These are phyloP conservation scores for Aspergillus tamarii DNA, from an alignment of 2,329 filamentous ascomycete genomes.

Conservation along the genomic window DNA sequence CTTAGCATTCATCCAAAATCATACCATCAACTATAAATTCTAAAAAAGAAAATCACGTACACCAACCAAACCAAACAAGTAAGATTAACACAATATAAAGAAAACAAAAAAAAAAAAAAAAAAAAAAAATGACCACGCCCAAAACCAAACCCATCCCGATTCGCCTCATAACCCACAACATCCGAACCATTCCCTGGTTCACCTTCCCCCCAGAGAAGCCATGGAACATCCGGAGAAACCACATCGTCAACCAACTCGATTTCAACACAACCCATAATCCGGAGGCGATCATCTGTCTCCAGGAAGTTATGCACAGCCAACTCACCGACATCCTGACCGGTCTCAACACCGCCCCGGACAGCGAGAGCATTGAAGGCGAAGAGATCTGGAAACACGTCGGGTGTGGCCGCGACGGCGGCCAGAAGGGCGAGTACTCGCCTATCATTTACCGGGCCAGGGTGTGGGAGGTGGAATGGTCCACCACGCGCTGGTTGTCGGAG, in stretches of 20 bases:
- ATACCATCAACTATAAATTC: too few species aligned
- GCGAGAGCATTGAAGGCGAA: not conserved
- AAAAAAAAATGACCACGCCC: not conserved
- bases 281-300: slow-evolving; percentile 3
- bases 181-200: slow-evolving; percentile 5
- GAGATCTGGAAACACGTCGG: not conserved
- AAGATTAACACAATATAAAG: not conserved
- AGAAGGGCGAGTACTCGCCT: slow-evolving; percentile 4
- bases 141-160: not conserved
- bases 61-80: not conserved
- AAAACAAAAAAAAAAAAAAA: not conserved
- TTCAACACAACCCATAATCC: slow-evolving; percentile 2
- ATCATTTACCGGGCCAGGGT: not conserved
- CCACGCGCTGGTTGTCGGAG: not conserved
- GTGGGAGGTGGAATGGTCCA: not conserved
- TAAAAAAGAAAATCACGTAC: too few species aligned
- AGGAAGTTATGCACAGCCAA: not conserved
- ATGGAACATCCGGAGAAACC: not conserved
- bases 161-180: not conserved
- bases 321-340: not conserved
- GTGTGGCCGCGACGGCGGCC: not conserved
- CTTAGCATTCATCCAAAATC: too few species aligned
- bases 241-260: slow-evolving; percentile 5
- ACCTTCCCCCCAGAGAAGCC: slow-evolving; percentile 3
- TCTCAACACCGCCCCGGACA: not conserved